phyloP scores from a whole-genome alignment of 768 basidiomycete genomes.

The Tricholoma sp. region DNA sequence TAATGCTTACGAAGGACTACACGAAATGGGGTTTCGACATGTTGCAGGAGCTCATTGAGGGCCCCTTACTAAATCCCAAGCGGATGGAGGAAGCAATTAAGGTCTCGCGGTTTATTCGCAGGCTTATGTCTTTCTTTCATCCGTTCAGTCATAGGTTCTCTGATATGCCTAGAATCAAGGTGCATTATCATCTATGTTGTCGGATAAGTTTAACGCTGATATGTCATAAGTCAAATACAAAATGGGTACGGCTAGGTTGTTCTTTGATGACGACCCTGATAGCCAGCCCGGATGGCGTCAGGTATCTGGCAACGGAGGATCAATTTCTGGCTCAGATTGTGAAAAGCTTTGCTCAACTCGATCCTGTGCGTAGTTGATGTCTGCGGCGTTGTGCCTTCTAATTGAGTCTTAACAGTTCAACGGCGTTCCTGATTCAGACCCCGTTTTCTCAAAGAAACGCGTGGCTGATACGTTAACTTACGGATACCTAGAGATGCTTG shows the following conservation, averaged over 20 bases:
- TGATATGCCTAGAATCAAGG: conserved; percentile 69
- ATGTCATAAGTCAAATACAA: conserved; percentile 54
- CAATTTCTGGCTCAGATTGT: conserved; percentile 78
- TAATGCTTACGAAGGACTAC: conserved; percentile 83
- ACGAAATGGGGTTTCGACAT: conserved; percentile 91
- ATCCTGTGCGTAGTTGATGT: conserved; percentile 57
- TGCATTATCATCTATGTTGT: conserved; percentile 13
- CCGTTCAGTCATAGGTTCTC: conserved; percentile 88
- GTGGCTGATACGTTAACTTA: conserved; percentile 79
- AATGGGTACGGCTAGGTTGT: conserved; percentile 86
- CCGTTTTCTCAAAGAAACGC: conserved; percentile 79
- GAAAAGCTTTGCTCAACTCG: conserved; percentile 86
- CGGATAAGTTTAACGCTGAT: not conserved
- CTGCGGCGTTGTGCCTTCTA: not conserved
- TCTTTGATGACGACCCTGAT: conserved; percentile 78
- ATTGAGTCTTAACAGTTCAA: conserved; percentile 48
- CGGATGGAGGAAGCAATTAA: conserved; percentile 93
- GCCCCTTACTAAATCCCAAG: conserved; percentile 86
- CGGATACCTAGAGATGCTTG: conserved; percentile 96
- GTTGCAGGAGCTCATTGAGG: conserved; percentile 85
- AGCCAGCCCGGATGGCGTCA: conserved; percentile 74
- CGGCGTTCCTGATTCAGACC: conserved; percentile 65
- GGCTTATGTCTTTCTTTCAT: conserved; percentile 90
- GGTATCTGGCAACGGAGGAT: conserved; percentile 79
- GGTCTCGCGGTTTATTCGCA: conserved; percentile 82